Conservation (phyloP, 1,139 yeast genomes). For the Meyerozyma carpophila region DNA sequence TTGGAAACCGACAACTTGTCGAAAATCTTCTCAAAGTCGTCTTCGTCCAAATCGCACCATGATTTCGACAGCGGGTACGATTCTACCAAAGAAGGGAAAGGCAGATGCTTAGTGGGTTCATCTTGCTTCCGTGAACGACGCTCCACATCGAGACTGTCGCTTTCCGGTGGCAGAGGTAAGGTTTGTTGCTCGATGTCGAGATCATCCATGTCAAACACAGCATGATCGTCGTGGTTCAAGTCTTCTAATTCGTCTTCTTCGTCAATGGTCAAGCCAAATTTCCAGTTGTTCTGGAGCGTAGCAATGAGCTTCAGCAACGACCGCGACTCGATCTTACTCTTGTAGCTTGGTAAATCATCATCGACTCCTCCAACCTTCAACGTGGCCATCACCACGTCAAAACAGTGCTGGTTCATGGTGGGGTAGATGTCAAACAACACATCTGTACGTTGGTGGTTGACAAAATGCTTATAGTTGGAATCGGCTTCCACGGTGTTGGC, state of each 20-base stretch:
- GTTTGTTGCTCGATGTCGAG: conserved; percentile 7
- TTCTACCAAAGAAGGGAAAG: conserved; percentile 27
- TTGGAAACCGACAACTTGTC: conserved; percentile 3
- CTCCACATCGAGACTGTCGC: not conserved
- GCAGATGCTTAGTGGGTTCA: conserved; percentile 2
- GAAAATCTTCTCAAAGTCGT: conserved; percentile 12
- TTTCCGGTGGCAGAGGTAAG: not conserved
- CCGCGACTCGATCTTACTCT: conserved; percentile 22
- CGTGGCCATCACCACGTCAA: conserved; percentile 27
- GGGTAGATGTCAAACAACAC: conserved; percentile 40
- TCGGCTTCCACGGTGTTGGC: conserved; percentile 19
- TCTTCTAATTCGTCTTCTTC: conserved; percentile 21
- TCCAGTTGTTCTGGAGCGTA: conserved; percentile 25
- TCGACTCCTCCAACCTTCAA: conserved; percentile 30
- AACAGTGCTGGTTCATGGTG: conserved; percentile 33
- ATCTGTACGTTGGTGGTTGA: conserved; percentile 25
- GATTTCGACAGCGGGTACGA: conserved; percentile 25
- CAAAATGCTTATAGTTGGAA: conserved; percentile 35
- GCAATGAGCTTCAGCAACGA: conserved; percentile 23
- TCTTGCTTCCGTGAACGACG: not conserved
- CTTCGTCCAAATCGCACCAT: conserved; percentile 34
- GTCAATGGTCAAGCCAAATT: conserved; percentile 31
- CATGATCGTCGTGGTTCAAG: conserved; percentile 8
- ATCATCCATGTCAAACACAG: conserved; percentile 30
- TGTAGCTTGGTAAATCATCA: conserved; percentile 23